A percentile compares a stretch with the other conserved stretches of the same genome.
Evolutionary conservation across 2,329 filamentous ascomycete genomes (phyloP).

Genomic region (Emericellopsis atlantica): DNA sequence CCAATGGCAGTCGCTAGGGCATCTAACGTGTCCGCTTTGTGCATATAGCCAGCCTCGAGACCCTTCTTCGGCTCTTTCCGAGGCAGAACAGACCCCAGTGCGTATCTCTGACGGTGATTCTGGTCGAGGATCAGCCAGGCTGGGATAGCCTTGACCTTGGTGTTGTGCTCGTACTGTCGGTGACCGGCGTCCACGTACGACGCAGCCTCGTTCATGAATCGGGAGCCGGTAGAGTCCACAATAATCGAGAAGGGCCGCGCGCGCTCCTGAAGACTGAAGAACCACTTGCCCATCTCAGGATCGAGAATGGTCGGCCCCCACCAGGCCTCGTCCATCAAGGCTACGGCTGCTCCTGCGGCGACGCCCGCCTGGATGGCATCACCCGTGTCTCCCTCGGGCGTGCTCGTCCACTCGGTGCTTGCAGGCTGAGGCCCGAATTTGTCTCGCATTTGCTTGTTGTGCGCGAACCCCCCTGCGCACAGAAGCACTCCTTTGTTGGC

Average conservation of each 20-base stretch:
- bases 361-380: conserved; percentile 11
- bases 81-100: conserved; percentile 7
- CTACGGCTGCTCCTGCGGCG: conserved; percentile 13
- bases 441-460: conserved; percentile 15
- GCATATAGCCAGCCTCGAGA: conserved; percentile 10
- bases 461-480: conserved; percentile 20
- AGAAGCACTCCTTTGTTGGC: conserved; percentile 17
- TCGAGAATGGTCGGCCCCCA: conserved; percentile 18
- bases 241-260: conserved; percentile 18
- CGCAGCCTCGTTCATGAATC: conserved; percentile 21
- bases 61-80: conserved; percentile 7
- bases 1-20: conserved; percentile 13
- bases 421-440: conserved; percentile 8
- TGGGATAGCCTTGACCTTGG: conserved; percentile 11
- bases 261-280: conserved; percentile 14
- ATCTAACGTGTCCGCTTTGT: conserved; percentile 10
- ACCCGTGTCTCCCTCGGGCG: conserved; percentile 10
- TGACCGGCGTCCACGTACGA: conserved; percentile 15
- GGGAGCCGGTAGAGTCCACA: conserved; percentile 15
- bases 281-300: conserved; percentile 7
- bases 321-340: conserved; percentile 15
- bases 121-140: conserved; percentile 18
- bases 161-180: conserved; percentile 8
- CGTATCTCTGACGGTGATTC: conserved; percentile 16
- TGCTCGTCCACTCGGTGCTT: conserved; percentile 12